Evolutionary conservation across 805 yeast species (phyloP), one percentile per base, ranked within the genome.

Genomic region (Candida palmyrensis): DNA sequence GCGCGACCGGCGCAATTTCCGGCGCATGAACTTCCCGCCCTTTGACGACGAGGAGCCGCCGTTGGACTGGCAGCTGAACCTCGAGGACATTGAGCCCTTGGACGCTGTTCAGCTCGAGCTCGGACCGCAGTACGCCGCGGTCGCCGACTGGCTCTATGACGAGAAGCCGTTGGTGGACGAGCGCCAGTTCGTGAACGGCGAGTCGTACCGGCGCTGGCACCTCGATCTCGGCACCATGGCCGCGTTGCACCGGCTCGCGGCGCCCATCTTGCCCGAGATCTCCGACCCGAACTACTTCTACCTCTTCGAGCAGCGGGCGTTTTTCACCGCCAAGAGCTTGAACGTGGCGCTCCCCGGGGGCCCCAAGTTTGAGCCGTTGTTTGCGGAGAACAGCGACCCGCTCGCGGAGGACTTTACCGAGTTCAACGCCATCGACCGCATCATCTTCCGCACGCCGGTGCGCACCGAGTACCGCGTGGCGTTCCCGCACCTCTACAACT

Each of bases 21-120:
- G 86, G 49, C 73, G 99, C 44, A 80, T 92, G 85, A 72, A 87
- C 36, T 84, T 92, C 45, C 99, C 99, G 1, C 89, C 95, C 0
- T 88, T 90, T 59, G 98, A 92, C 56, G 99, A 92, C 52, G 98
- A 92, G 55, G 97, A 90, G 54, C 96, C 96, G 0, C 94, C 95
- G 1, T 51, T 89, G 20, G 75, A 80, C 36, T 92, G 85, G 79
- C 48, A 77, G n/a, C 94, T 87, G 36, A 82, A 83, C 47, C 62
- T 88, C 10, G 82, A 84, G 40, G 82, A 77, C 11, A 60, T 79
- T 1, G 89, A 82, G 31, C 79, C 86, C 0, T 68, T 75, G 5
- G 90, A 81, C n/a, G 69, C 90, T 0, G 74, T 89, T 15, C 63
- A 61, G 8, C 89, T 84, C 51, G 59, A 66, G 5, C 55, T 73